phyloP scores from a whole-genome alignment of 1,284 basidiomycete genomes.

The Ganoderma resinaceum region DNA sequence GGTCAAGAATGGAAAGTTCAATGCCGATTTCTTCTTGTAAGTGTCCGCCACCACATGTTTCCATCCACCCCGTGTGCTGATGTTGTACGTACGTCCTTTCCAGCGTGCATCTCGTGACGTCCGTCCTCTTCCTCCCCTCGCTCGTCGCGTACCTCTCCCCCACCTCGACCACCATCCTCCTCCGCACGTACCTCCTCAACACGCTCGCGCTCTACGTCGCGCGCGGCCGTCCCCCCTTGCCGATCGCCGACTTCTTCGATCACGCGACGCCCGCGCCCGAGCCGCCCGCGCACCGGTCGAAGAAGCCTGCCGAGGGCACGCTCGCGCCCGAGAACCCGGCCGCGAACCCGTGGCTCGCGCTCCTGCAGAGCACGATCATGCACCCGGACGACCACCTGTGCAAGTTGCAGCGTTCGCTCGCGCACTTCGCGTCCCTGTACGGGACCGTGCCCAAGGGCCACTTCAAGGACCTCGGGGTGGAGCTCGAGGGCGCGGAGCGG shows the following conservation, averaged over 20 bases:
- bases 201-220: slow-evolving; percentile 45
- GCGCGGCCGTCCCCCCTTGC: slow-evolving; percentile 43
- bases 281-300: slow-evolving; percentile 2
- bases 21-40: slow-evolving; percentile 50
- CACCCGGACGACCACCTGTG: slow-evolving; percentile 70
- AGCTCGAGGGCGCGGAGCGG: slow-evolving; percentile 53
- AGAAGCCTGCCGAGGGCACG: slow-evolving; percentile 39
- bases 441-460: slow-evolving; percentile 49
- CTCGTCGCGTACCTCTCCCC: slow-evolving; percentile 37
- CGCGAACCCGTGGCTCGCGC: slow-evolving; percentile 62
- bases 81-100: no score
- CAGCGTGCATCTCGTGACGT: slow-evolving; percentile 56
- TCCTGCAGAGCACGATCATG: slow-evolving; percentile 55
- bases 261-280: slow-evolving; percentile 24
- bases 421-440: slow-evolving; percentile 58
- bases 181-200: slow-evolving; percentile 47
- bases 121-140: slow-evolving; percentile 49
- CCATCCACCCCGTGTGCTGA: background rate
- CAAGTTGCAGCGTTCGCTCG: slow-evolving; percentile 64
- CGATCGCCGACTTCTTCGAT: slow-evolving; percentile 46
- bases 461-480: slow-evolving; percentile 36
- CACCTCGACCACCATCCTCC: slow-evolving; percentile 40
- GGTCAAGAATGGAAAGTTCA: slow-evolving; percentile 41
- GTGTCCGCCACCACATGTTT: slow-evolving; percentile 13
- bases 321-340: slow-evolving; percentile 42